Evolutionary conservation across 345 rosid species (phyloP).

Genomic region (Dipteronia dyeriana): DNA sequence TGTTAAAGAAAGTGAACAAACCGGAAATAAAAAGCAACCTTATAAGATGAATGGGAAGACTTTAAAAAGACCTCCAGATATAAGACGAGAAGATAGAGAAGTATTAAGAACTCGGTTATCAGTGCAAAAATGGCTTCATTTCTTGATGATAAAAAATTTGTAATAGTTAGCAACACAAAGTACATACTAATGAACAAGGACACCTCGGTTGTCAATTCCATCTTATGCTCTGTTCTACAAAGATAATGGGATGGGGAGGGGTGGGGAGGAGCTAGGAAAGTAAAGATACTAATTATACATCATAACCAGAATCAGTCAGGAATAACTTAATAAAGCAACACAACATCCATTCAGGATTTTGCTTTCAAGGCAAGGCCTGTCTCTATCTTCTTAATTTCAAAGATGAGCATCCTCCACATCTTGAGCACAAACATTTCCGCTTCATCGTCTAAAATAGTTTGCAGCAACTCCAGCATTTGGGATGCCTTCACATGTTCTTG

Average conservation of each 20-base stretch:
- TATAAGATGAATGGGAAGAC: not conserved
- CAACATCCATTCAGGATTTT: conserved; percentile 41
- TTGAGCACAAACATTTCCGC: conserved; percentile 99
- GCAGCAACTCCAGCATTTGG: conserved; percentile 88
- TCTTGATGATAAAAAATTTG: conserved; percentile 1
- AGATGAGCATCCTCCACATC: conserved; percentile 99
- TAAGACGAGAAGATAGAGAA: not conserved
- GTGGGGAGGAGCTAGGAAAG: not conserved
- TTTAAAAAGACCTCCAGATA: not conserved
- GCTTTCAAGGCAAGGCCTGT: conserved; percentile 65
- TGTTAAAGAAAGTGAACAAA: not conserved
- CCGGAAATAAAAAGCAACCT: not conserved
- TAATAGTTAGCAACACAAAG: conserved; percentile 17
- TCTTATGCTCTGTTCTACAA: conserved; percentile 16
- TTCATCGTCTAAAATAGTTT: conserved; percentile 86
- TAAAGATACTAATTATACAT: not conserved
- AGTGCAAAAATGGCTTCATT: conserved; percentile 3
- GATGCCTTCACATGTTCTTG: conserved; percentile 86
- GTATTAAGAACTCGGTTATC: too few relatives aligned
- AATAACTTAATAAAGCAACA: not conserved
- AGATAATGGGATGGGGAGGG: not conserved
- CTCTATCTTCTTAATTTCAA: conserved; percentile 91
- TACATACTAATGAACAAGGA: conserved; percentile 17
- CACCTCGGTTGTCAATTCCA: conserved; percentile 1
- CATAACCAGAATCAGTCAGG: not conserved